Evolutionary conservation across 78 protist genomes (phyloP).

Genomic region (Dictyostelium brefeldianum): DNA sequence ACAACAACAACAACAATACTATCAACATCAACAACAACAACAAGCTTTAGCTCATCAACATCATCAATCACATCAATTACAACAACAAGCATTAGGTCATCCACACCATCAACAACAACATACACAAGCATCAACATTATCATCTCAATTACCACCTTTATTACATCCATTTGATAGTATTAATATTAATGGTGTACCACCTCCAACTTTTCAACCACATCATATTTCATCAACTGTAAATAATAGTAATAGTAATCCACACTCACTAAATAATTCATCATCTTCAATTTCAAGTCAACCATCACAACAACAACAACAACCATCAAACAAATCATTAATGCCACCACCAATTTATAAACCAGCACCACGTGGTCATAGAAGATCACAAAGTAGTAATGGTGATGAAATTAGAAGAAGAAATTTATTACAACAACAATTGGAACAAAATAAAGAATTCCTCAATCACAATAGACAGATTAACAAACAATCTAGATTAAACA

Average conservation of each 20-base stretch:
- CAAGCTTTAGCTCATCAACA: neutral
- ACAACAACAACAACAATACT: conserved; percentile 5
- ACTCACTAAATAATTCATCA: conserved; percentile 19
- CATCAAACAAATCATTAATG: conserved; percentile 1
- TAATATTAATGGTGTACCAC: neutral
- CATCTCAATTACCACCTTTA: neutral
- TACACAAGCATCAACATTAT: neutral
- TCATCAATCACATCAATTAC: neutral
- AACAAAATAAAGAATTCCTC: conserved; percentile 57
- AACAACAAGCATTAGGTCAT: neutral
- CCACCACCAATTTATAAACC: conserved; percentile 56
- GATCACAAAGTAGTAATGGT: conserved; percentile 59
- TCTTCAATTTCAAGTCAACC: neutral
- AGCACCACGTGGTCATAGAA: conserved; percentile 46
- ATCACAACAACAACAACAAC: neutral
- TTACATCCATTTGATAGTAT: conserved; percentile 38
- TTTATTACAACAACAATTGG: conserved; percentile 74
- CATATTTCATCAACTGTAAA: conserved; percentile 1
- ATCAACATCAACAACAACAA: conserved; percentile 19
- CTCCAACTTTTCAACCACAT: neutral
- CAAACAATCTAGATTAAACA: neutral
- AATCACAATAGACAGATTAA: conserved; percentile 19
- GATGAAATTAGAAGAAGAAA: conserved; percentile 74
- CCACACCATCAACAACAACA: neutral
- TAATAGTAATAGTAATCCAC: neutral